Evolutionary conservation across 192 early-diverging fungal genomes (phyloP).

Genomic region (Piromyces finnis): DNA sequence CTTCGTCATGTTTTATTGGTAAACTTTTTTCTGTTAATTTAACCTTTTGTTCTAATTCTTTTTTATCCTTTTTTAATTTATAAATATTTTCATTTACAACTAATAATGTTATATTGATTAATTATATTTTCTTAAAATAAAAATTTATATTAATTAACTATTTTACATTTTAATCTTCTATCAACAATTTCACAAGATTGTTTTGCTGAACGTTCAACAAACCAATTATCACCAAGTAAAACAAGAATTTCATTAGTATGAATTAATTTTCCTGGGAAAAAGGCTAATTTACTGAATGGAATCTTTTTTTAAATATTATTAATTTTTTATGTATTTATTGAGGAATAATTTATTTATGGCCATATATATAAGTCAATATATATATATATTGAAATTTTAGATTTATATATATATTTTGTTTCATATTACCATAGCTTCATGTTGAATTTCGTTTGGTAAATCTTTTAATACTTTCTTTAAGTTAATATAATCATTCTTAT

Average conservation of each 20-base stretch:
- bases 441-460: constrained; percentile 20
- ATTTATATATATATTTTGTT: too few relatives aligned
- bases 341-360: too few relatives aligned
- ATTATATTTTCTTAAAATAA: too few relatives aligned
- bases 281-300: constrained; percentile 70
- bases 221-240: constrained; percentile 84
- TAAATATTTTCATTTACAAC: constrained; percentile 27
- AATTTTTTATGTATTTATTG: background rate
- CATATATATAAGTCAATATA: too few relatives aligned
- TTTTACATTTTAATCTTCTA: constrained; percentile 49
- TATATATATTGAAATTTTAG: too few relatives aligned
- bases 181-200: constrained; percentile 57
- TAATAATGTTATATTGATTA: constrained; percentile 17
- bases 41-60: background rate
- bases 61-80: constrained; percentile 2
- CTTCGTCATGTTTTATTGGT: background rate
- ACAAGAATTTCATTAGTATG: constrained; percentile 88
- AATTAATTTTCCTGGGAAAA: constrained; percentile 66
- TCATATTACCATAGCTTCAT: constrained; percentile 37
- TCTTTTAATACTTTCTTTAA: constrained; percentile 21
- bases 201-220: constrained; percentile 54
- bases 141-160: too few relatives aligned
- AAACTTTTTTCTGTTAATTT: background rate
- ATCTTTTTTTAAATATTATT: constrained; percentile 20
- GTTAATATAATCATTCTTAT: constrained; percentile 28